Conservation (phyloP, 208 protist species). For the Sergeia podlipaevii region DNA sequence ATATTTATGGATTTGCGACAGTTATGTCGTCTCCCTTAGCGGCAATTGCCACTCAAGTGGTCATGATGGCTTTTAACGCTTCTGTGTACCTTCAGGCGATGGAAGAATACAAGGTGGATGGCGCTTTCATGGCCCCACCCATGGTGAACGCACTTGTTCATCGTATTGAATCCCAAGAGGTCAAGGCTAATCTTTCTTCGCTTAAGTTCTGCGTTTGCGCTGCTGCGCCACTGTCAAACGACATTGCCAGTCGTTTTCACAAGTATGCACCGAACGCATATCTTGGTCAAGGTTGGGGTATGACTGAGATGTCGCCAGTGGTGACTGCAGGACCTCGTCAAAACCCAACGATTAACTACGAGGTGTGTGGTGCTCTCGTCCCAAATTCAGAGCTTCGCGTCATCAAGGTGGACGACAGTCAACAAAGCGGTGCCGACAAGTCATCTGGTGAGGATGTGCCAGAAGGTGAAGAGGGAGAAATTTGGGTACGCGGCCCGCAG, state of each 20-base stretch:
- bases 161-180: constrained; percentile 15
- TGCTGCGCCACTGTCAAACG: no score
- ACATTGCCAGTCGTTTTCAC: no score
- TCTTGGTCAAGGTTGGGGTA: constrained; percentile 40
- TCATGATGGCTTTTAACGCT: constrained; percentile 28
- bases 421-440: constrained; percentile 9
- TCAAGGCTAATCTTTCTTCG: constrained; percentile 17
- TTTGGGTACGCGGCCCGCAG: constrained; percentile 43
- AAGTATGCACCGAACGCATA: no score
- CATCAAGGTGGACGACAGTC: not conserved
- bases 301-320: constrained; percentile 56
- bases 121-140: constrained; percentile 46
- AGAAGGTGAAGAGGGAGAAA: constrained; percentile 23
- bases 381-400: constrained; percentile 11
- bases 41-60: constrained; percentile 12
- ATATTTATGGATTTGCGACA: constrained; percentile 62
- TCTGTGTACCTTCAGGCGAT: constrained; percentile 19
- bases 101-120: constrained; percentile 29
- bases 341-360: no score
- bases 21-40: constrained; percentile 8
- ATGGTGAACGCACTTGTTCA: constrained; percentile 50
- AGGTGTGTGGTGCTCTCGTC: not conserved
- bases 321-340: not conserved
- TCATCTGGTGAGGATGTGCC: not conserved
- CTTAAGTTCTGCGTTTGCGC: no score